phyloP scores from a whole-genome alignment of 805 yeast genomes.

The Hanseniaspora singularis region DNA sequence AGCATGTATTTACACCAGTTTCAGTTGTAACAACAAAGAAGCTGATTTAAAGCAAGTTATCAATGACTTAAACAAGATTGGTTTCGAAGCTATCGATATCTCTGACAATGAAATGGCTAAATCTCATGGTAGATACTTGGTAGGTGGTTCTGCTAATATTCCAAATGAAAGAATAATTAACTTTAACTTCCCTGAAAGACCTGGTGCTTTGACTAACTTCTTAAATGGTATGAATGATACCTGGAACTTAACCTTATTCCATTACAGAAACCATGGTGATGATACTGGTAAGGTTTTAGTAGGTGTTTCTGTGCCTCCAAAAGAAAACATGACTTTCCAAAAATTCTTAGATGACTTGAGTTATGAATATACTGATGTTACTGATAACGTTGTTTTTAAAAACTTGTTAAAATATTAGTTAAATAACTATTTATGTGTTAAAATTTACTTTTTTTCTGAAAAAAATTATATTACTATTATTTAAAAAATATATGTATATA shows the following conservation, averaged over 20 bases:
- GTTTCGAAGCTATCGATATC: constrained; percentile 69
- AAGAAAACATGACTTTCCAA: constrained; percentile 52
- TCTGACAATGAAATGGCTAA: constrained; percentile 92
- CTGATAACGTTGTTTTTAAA: constrained; percentile 74
- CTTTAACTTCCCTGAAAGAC: constrained; percentile 95
- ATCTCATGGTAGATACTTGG: constrained; percentile 88
- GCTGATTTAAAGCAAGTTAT: constrained; percentile 59
- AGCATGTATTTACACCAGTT: constrained; percentile 81
- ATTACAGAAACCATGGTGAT: constrained; percentile 92
- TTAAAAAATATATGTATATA: too few species aligned
- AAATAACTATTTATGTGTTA: neutral
- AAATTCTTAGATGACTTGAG: constrained; percentile 59
- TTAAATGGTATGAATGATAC: constrained; percentile 54
- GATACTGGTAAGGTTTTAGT: constrained; percentile 88
- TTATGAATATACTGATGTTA: constrained; percentile 68
- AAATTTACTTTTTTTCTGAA: neutral
- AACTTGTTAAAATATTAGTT: constrained; percentile 45
- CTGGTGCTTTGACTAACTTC: constrained; percentile 82
- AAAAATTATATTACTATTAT: neutral
- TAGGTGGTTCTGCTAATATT: constrained; percentile 76
- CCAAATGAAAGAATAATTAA: constrained; percentile 65
- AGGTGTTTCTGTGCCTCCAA: constrained; percentile 74
- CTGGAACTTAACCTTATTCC: constrained; percentile 92
- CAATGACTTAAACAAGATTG: constrained; percentile 44
- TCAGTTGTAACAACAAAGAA: constrained; percentile 65